Evolutionary conservation across 805 yeast species (phyloP).

Genomic region (Suhomyces prunicola): DNA sequence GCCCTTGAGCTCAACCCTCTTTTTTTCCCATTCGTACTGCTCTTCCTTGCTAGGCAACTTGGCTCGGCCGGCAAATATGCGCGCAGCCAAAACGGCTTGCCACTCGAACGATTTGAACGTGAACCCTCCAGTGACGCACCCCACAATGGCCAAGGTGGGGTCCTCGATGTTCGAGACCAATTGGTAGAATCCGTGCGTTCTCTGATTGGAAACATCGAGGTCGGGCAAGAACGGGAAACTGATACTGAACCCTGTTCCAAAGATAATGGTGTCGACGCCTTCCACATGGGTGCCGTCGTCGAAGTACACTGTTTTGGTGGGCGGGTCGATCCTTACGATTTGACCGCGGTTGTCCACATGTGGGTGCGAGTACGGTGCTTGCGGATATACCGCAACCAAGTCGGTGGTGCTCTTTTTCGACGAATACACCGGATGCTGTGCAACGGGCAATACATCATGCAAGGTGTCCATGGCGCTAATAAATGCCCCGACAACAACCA

Average conservation of each 20-base stretch:
- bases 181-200: constrained; percentile 27
- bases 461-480: constrained; percentile 15
- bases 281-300: constrained; percentile 15
- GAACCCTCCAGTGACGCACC: constrained; percentile 37
- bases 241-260: constrained; percentile 24
- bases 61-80: constrained; percentile 29
- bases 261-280: constrained; percentile 18
- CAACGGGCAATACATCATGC: constrained; percentile 19
- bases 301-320: constrained; percentile 14
- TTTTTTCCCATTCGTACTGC: constrained; percentile 28
- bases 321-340: constrained; percentile 6
- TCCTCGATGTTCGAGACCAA: constrained; percentile 33
- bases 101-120: constrained; percentile 40
- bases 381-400: constrained; percentile 4
- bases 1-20: constrained; percentile 25
- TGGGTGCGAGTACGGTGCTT: constrained; percentile 11
- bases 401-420: constrained; percentile 18
- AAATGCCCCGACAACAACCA: constrained; percentile 19
- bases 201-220: constrained; percentile 23
- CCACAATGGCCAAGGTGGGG: constrained; percentile 32
- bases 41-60: constrained; percentile 25
- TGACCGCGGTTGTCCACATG: constrained; percentile 7
- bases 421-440: constrained; percentile 12
- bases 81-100: constrained; percentile 36
- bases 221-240: constrained; percentile 20